A percentile compares a stretch with the other conserved stretches of the same genome.
Evolutionary conservation across 352 stramenopile species (phyloP).

Genomic region (Globisporangium okanoganense): DNA sequence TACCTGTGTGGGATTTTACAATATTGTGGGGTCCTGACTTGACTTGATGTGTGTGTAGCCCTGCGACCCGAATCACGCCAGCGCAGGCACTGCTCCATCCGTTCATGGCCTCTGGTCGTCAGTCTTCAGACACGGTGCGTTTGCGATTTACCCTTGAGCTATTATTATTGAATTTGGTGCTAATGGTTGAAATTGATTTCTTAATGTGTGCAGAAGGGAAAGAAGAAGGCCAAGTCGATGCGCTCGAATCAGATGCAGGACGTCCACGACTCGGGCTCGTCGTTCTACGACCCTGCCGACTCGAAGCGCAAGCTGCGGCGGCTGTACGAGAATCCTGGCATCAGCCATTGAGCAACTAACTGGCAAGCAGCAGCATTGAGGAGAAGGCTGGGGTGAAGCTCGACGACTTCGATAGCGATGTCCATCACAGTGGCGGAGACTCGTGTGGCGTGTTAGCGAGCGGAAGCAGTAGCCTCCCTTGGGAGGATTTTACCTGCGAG

Average conservation of each 20-base stretch:
- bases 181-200: not conserved
- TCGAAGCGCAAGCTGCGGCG: slow-evolving; percentile 45
- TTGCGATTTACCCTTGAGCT: not conserved
- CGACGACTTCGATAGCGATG: not conserved
- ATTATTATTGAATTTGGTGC: not conserved
- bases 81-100: slow-evolving; percentile 92
- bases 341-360: slow-evolving; percentile 33
- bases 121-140: slow-evolving; percentile 36
- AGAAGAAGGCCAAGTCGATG: slow-evolving; percentile 51
- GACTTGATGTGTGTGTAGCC: slow-evolving; percentile 29
- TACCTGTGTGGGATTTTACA: not conserved
- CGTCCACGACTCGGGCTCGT: slow-evolving; percentile 5
- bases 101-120: slow-evolving; percentile 74
- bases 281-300: slow-evolving; percentile 9
- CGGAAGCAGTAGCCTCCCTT: not conserved
- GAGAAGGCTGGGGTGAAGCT: not conserved
- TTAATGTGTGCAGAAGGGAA: slow-evolving; percentile 20
- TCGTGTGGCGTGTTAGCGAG: not conserved
- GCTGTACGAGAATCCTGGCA: slow-evolving; percentile 34
- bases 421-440: not conserved
- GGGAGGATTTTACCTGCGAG: not conserved
- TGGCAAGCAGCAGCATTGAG: not conserved
- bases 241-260: slow-evolving; percentile 37
- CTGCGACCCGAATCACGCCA: slow-evolving; percentile 88
- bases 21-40: not conserved